Evolutionary conservation across 75 land plant genomes (phyloP).

Genomic region (Chamaecyparis obtusa): DNA sequence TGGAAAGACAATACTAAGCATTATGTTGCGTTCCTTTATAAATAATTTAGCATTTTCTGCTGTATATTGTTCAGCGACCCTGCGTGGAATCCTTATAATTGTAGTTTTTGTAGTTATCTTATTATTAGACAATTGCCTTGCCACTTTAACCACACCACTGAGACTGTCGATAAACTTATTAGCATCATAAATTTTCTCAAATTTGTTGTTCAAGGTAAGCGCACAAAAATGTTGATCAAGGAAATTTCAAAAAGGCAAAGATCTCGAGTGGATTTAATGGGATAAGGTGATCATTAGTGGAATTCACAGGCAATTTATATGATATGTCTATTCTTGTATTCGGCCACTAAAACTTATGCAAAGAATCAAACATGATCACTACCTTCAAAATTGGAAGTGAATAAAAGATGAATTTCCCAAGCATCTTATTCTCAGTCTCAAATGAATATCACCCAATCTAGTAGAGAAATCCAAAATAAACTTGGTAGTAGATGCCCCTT

Average conservation of each 20-base stretch:
- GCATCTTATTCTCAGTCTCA: not conserved
- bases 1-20: constrained; percentile 46
- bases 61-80: constrained; percentile 51
- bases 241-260: not conserved
- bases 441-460: not conserved
- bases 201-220: constrained; percentile 44
- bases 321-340: not conserved
- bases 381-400: not conserved
- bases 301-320: constrained; percentile 3
- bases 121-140: constrained; percentile 38
- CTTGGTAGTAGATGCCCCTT: not conserved
- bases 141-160: constrained; percentile 61
- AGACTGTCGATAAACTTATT: constrained; percentile 65
- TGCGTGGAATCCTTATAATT: constrained; percentile 49
- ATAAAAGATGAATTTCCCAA: not conserved
- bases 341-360: not conserved
- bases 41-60: constrained; percentile 44
- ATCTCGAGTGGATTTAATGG: not conserved
- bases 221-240: not conserved
- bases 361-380: not conserved
- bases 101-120: constrained; percentile 32
- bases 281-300: not conserved
- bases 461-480: not conserved
- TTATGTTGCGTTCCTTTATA: constrained; percentile 32
- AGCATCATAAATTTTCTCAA: constrained; percentile 73